Percentiles rank a stretch among this genome's conserved stretches.
Conservation (phyloP, 306 rosid genomes). For the Fagus crenata region DNA sequence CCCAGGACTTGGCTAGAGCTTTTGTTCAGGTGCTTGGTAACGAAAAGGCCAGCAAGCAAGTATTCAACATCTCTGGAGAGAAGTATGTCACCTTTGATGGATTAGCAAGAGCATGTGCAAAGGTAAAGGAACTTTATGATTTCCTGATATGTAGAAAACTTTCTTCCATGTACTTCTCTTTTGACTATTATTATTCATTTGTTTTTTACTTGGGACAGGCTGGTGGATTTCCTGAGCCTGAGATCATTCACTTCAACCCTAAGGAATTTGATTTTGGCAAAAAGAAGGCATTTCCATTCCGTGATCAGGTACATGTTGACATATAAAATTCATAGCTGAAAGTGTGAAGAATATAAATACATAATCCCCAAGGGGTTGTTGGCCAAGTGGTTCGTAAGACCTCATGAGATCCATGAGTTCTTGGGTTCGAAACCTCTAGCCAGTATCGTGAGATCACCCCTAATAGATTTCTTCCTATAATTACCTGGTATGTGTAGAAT, state of each 20-base stretch:
- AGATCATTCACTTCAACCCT: conserved; percentile 85
- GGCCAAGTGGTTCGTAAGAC: no score
- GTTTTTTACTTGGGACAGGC: conserved; percentile 50
- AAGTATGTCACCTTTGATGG: conserved; percentile 93
- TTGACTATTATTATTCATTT: background rate
- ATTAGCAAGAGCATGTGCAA: conserved; percentile 93
- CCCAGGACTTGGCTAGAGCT: conserved; percentile 84
- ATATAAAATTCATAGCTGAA: background rate
- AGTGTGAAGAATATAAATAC: background rate
- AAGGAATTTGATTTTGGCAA: conserved; percentile 91
- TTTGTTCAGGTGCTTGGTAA: conserved; percentile 83
- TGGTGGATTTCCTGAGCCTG: conserved; percentile 95
- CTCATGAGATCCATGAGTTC: no score
- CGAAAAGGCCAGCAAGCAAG: conserved; percentile 81
- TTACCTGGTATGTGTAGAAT: no score
- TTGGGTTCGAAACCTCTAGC: no score
- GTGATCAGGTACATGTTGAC: conserved; percentile 70
- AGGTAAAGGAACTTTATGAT: conserved; percentile 44
- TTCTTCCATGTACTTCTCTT: background rate
- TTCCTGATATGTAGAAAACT: background rate
- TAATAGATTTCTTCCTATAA: no score
- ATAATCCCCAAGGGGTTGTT: no score
- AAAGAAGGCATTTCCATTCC: conserved; percentile 92
- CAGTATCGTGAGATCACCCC: no score
- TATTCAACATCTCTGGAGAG: conserved; percentile 92